Evolutionary conservation across 2,329 filamentous ascomycete genomes (phyloP), one percentile per base, ranked within the genome.

Genomic region (Pseudopyricularia javanii): DNA sequence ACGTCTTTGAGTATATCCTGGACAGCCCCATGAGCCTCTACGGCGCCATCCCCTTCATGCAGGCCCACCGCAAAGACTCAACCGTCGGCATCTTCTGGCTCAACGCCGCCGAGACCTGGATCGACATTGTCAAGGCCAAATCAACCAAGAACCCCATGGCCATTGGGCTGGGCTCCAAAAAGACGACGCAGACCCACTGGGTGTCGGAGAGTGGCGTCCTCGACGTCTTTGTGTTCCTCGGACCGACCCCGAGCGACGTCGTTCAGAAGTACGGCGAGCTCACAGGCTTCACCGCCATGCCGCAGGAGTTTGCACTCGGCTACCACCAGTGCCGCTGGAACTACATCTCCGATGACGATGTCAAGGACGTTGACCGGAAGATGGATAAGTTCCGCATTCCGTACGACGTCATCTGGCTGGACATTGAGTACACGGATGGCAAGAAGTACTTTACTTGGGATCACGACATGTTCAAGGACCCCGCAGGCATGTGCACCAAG

Each of bases 291-390:
- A 93, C 90, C 30, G 85, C 91, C 55, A 80, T 98, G 68, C 93
- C 93, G 2, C 90, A 95, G 62, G 86, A 93, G 57, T 96, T 96
- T 61, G 79, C 91, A 2, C 82, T 98, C 59, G 93, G 82, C 12
- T 96, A 97, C 68, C 93, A 98, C 64, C 93, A 98, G 68, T 97
- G 93, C 67, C 86, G 93, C 61, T 98, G 93, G 93, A 98, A 98
- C 71, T 98, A 98, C 65, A 85, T 96, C 54, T 94, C 89, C 1
- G 91, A 96, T 61, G 90, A 96, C 58, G 93, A 98, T 68, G 91
- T 98, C 54, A 94, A 88, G 67, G 91, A 97, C 62, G 91, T 98
- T 43, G 91, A 97, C 66, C 83, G 87, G 58, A 95, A 94, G 66
- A 95, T 98, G 73, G 91, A 97, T 72, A 94, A 93, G 71, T 82